Evolutionary conservation across 2,329 filamentous ascomycete species (phyloP), one percentile per base, ranked within the genome.

Genomic region (Fusarium tjaetaba): DNA sequence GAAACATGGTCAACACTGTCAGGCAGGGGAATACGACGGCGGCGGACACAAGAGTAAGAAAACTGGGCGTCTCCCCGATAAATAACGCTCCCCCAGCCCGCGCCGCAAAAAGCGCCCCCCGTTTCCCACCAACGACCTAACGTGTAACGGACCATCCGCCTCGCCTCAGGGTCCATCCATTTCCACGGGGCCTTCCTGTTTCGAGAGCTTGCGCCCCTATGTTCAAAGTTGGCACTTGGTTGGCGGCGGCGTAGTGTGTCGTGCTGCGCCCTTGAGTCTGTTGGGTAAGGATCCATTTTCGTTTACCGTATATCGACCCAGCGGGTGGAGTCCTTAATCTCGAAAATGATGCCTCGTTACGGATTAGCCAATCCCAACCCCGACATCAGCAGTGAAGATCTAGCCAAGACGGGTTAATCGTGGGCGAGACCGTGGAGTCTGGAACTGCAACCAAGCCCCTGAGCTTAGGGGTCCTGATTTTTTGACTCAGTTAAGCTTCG

Each of bases 231-330:
- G 30, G 30, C 48, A 52, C 30, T 36, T 52, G 30, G 48, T 52
- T 7, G 26, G 48, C 22, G 22, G 48, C 46, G 34, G 34, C 34
- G 34, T 18, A 13, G n/a, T 11, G 43, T 24, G 28, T 14, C 2
- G n/a, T 6, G 32, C 49, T 38, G 49, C 49, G 22, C 52, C 52
- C 26, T 46, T 55, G 26, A 28, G 48, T 52, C 32, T 51, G 26
- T 32, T 28, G 39, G 39, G 34, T 28, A 48, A 63, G 39, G 65
- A 34, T 49, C 65, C 66, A 64, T 70, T 71, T 71, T 71, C 68
- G 68, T 71, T 71, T 71, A 71, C 68, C 67, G 67, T 71, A 70
- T 58, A 66, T 61, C 53, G 66, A 30, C 34, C 26, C 53, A 18
- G 18, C 8, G 20, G 48, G 60, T 71, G 66, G 68, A 53, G 52